phyloP scores from a whole-genome alignment of 2,329 filamentous ascomycete genomes.

The Cordyceps fumosorosea region DNA sequence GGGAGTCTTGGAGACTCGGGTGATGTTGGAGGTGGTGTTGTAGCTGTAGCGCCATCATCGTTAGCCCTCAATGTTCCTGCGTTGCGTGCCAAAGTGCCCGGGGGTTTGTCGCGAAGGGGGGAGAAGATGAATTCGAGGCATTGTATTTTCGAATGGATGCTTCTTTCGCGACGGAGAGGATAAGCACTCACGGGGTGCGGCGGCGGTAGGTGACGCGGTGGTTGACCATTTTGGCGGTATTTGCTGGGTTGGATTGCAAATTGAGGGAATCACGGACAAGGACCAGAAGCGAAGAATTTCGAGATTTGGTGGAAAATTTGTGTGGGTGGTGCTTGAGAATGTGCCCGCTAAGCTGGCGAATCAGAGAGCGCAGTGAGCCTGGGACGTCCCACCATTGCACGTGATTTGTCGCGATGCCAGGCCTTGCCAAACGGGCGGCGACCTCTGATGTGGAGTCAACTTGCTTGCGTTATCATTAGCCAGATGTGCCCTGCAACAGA shows the following conservation, averaged over 20 bases:
- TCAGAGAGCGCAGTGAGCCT: slow-evolving; percentile 20
- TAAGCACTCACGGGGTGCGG: slow-evolving; percentile 65
- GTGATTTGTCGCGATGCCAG: slow-evolving; percentile 6
- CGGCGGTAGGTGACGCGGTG: slow-evolving; percentile 64
- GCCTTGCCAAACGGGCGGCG: background rate
- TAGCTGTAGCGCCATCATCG: slow-evolving; percentile 52
- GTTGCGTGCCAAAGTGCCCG: background rate
- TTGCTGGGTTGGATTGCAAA: slow-evolving; percentile 27
- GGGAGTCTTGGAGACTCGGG: slow-evolving; percentile 91
- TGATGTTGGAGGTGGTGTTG: slow-evolving; percentile 98
- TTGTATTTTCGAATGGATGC: slow-evolving; percentile 7
- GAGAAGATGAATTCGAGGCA: slow-evolving; percentile 15
- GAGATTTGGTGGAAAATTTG: slow-evolving; percentile 36
- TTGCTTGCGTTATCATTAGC: background rate
- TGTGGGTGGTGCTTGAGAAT: slow-evolving; percentile 32
- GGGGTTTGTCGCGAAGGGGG: slow-evolving; percentile 10
- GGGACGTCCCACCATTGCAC: slow-evolving; percentile 11
- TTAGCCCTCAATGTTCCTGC: slow-evolving; percentile 9
- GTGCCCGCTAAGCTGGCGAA: slow-evolving; percentile 34
- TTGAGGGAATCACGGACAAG: slow-evolving; percentile 26
- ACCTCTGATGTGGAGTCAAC: background rate
- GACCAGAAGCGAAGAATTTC: slow-evolving; percentile 31
- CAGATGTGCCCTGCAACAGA: no score
- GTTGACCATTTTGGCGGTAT: slow-evolving; percentile 50
- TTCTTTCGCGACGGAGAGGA: background rate